Conservation (phyloP, 169 alveolate species). For the Cryptosporidium ryanae region DNA sequence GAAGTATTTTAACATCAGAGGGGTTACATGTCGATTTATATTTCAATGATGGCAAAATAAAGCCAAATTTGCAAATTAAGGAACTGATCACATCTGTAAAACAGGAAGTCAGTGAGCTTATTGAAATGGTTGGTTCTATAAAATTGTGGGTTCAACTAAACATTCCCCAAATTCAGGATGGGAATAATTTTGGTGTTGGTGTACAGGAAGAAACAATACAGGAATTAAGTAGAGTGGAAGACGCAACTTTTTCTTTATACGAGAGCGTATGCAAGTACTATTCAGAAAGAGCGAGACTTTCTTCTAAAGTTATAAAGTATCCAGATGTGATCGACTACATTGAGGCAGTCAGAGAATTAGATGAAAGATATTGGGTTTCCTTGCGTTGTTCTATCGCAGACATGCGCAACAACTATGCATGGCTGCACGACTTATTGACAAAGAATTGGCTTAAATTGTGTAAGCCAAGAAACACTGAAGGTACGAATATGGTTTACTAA, state of each 20-base stretch:
- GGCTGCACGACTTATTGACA: constrained; percentile 89
- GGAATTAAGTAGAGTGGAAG: constrained; percentile 90
- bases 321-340: constrained; percentile 87
- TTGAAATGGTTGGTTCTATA: constrained; percentile 83
- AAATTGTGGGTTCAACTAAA: constrained; percentile 90
- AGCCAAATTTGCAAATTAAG: constrained; percentile 85
- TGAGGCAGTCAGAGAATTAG: constrained; percentile 89
- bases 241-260: constrained; percentile 86
- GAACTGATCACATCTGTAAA: constrained; percentile 83
- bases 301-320: constrained; percentile 88
- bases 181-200: constrained; percentile 91
- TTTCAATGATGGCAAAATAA: constrained; percentile 77
- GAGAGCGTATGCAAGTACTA: constrained; percentile 86
- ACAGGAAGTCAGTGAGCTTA: constrained; percentile 87
- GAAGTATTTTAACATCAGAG: constrained; percentile 9
- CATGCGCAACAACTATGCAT: constrained; percentile 89
- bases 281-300: constrained; percentile 84
- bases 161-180: constrained; percentile 91
- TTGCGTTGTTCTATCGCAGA: constrained; percentile 87
- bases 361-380: constrained; percentile 90
- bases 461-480: constrained; percentile 74
- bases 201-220: constrained; percentile 91
- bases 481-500: constrained; percentile 57
- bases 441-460: constrained; percentile 76
- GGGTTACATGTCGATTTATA: constrained; percentile 15